phyloP scores from a whole-genome alignment of 169 alveolate genomes.

The Cryptosporidium felis region DNA sequence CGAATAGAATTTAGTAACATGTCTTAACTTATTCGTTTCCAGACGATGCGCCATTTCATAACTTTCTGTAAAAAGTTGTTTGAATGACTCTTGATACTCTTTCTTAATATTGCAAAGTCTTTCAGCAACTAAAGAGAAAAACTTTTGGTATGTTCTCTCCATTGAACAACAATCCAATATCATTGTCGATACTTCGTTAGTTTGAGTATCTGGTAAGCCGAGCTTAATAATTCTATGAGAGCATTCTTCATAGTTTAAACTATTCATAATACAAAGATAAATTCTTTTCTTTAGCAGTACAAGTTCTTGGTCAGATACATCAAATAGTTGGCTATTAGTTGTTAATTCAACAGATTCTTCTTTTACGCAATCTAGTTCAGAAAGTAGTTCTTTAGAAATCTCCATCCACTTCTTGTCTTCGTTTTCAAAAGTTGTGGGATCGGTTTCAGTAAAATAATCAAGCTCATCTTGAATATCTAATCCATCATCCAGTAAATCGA shows the following conservation, averaged over 20 bases:
- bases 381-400: slow-evolving; percentile 88
- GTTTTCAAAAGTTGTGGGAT: slow-evolving; percentile 87
- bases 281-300: slow-evolving; percentile 93
- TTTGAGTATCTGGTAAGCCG: slow-evolving; percentile 81
- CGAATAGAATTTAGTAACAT: slow-evolving; percentile 95
- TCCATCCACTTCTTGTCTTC: slow-evolving; percentile 92
- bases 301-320: slow-evolving; percentile 94
- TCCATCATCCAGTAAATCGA: slow-evolving; percentile 90
- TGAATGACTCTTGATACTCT: slow-evolving; percentile 90
- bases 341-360: slow-evolving; percentile 79
- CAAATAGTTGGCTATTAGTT: slow-evolving; percentile 77
- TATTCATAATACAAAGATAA: slow-evolving; percentile 96
- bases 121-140: slow-evolving; percentile 94
- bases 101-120: slow-evolving; percentile 92
- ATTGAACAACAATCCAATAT: slow-evolving; percentile 97
- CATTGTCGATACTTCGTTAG: slow-evolving; percentile 93
- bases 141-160: slow-evolving; percentile 97
- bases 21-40: slow-evolving; percentile 96
- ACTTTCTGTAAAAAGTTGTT: slow-evolving; percentile 85
- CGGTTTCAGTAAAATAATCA: slow-evolving; percentile 90
- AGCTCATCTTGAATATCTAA: slow-evolving; percentile 92
- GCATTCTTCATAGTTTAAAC: slow-evolving; percentile 97
- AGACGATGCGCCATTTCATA: slow-evolving; percentile 90
- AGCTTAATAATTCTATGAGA: slow-evolving; percentile 96
- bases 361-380: slow-evolving; percentile 80